Base-by-base conservation (phyloP, 805 yeast species). In the Wickerhamomyces mucosus region DNA sequence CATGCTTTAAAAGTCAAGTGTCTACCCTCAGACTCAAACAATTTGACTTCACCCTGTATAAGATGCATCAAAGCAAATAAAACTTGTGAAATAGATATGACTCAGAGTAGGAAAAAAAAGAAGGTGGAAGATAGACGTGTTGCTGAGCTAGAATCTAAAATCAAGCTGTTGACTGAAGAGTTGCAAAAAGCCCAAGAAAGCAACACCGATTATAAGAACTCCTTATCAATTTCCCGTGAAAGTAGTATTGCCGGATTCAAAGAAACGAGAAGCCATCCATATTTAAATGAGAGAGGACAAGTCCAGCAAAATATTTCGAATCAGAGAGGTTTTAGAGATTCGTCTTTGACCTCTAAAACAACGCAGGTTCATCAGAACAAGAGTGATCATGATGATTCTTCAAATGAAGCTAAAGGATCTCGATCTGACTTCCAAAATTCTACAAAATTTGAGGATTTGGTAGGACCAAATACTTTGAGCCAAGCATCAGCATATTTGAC, bases 1-100 rank as follows among this genome's bases (percentile, higher is more conserved):
- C 94, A 89, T 46, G 53, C 81, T 1, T 64, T 84, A 31, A 86
- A 86, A 49, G 95, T 86, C 21, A 75, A 79, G 43, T 86, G 96
- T 55, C 73, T 79, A 7, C 92, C 95, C 0, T 62, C 78, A 1
- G 77, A 77, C 47, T 58, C 60, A 1, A 29, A 61, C 19, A 69
- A 77, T 36, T 75, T 76, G 8, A 53, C 63, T 3, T 75, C 79
- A 4, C 73, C 88, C 0, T 86, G 96, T 55, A 57, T 69, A 10
- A 64, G 96, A 26, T 86, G 96, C 48, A 39, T 69, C 16, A 80
- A 75, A 50, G 64, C 78, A 18, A 66, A 69, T 25, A 64, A 75
- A 39, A 54, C 53, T 21, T 86, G 96, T 56, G 76, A 74, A 37
- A 73, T 79, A 33, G 85, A 82, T 42, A 48, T 72, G 12, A 66